These are phyloP conservation scores for Ophiocordyceps camponoti-saundersi DNA, from an alignment of 2,329 filamentous ascomycete genomes.

Conservation along the genomic window DNA sequence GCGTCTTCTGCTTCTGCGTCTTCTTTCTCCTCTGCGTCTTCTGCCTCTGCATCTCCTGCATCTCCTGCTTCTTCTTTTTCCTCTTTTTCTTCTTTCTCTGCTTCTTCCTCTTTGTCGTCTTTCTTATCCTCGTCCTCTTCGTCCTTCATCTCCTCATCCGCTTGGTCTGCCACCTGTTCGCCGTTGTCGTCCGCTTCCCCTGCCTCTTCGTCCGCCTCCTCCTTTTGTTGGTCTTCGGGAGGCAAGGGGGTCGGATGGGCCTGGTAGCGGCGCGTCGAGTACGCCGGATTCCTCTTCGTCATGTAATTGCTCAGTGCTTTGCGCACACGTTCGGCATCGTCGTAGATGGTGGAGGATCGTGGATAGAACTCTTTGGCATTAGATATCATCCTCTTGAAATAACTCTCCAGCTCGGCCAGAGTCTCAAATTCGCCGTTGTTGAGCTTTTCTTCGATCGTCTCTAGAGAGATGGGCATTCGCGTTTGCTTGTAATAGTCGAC, in stretches of 20 bases:
- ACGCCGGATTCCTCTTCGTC: conserved; percentile 73
- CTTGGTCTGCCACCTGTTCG: conserved; percentile 8
- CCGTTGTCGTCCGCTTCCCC: conserved; percentile 14
- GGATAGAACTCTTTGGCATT: conserved; percentile 78
- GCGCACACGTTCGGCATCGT: conserved; percentile 72
- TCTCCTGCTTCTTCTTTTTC: background rate
- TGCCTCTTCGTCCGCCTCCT: conserved; percentile 12
- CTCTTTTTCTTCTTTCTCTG: conserved; percentile 9
- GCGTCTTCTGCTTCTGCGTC: conserved; percentile 6
- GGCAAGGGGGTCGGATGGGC: conserved; percentile 60
- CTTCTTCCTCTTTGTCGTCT: background rate
- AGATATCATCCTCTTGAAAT: conserved; percentile 72
- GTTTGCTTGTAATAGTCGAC: conserved; percentile 65
- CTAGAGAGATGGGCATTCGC: conserved; percentile 61
- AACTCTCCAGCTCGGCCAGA: conserved; percentile 62
- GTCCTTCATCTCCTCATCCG: conserved; percentile 10
- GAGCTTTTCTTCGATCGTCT: conserved; percentile 61
- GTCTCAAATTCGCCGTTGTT: conserved; percentile 49
- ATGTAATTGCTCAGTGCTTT: conserved; percentile 81
- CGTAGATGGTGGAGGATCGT: conserved; percentile 53
- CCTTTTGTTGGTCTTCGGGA: conserved; percentile 12
- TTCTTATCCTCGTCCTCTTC: background rate
- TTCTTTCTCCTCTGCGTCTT: background rate
- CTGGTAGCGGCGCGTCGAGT: conserved; percentile 49
- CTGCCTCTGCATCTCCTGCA: background rate